Base-by-base conservation (phyloP, 176 grass and related monocot species). In the Paspalum notatum region DNA sequence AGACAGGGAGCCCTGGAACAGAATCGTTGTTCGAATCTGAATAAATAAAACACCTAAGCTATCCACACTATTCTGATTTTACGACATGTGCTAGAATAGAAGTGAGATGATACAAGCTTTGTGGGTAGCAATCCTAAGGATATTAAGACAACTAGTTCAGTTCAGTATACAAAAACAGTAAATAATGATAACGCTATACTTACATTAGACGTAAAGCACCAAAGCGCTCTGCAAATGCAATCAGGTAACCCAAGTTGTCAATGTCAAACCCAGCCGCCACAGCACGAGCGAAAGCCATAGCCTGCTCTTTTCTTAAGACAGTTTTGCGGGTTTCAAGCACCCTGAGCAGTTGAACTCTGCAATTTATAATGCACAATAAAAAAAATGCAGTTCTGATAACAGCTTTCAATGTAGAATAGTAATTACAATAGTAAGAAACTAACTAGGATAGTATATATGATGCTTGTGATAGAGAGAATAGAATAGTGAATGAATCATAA, bases 211-310 rank as follows among this genome's bases (percentile, higher is more conserved):
- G 88, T 60, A 85, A 86, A 74, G 96, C 96, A 82, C 96, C 90
- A 52, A 99, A 99, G 41, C 75, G 71, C 59, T 95, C 89, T 12
- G 93, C 85, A 21, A 99, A 99, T 6, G 89, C 78, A 56, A 95
- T 83, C 81, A 95, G 80, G 82, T 91, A 85, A 63, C 84, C 51
- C 76, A 99, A 47, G 79, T 82, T 93, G 51, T 99, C 93, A 68
- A 93, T 88, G 64, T 99, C 93, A 85, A 99, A 95, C 27, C 96
- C 93, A 86, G 96, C 96, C 8, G 90, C 96, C 32, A 93, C 86
- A 76, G 96, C 87, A 66, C 92, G 90, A 13, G 96, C 92, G 76
- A 99, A 99, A 67, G 96, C 96, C 96, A 99, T 99, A 78, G 90
- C 96, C 56, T 99, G 96, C 73, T 99, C 96, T 88, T 99, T 99